Base-by-base conservation (phyloP, 805 yeast species). In the Wickerhamiella azymoides region DNA sequence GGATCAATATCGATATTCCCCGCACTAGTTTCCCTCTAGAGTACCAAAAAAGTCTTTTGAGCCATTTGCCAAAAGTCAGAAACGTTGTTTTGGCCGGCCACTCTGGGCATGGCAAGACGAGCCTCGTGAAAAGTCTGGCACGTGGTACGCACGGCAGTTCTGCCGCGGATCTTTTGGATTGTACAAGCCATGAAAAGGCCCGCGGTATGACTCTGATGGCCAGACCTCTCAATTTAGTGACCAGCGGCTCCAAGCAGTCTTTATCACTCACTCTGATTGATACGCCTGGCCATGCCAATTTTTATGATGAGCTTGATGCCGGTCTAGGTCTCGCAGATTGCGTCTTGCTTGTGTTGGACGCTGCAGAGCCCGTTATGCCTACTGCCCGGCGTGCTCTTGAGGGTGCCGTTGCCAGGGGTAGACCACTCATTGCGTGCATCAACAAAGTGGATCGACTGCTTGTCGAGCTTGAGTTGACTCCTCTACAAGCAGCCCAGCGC, bases 221-320 rank as follows among this genome's bases (percentile, higher is more conserved):
- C 1, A 64, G 79, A 1, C 77, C 84, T 0, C 69, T 81, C 52
- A 66, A 89, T 0, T 53, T 84, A 9, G 58, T 88, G 14, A n/a
- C 33, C 9, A 11, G 33, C 16, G 6, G 59, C 80, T 13, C 73
- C 72, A 0, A 75, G 76, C 56, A 72, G 50, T 79, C 94, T 0
- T 62, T 65, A 14, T 73, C 75, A 0, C 54, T 79, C 17, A 84
- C 81, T 55, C 50, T 88, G 0, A 52, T 85, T 0, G 99, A 93
- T 56, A 68, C 94, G 0, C 99, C 99, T 0, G 99, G 99, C 0
- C 97, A 92, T 61, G 72, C 74, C 0, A 79, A 85, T 56, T 92
- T 92, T 56, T 63, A 69, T 25, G 96, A 85, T 57, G 96, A 92
- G 53, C 63, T 76, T 3, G 69, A 75, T 0, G 70, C 74, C 0